Conservation (phyloP, 768 basidiomycete genomes). For the Tylopilus sp. region DNA sequence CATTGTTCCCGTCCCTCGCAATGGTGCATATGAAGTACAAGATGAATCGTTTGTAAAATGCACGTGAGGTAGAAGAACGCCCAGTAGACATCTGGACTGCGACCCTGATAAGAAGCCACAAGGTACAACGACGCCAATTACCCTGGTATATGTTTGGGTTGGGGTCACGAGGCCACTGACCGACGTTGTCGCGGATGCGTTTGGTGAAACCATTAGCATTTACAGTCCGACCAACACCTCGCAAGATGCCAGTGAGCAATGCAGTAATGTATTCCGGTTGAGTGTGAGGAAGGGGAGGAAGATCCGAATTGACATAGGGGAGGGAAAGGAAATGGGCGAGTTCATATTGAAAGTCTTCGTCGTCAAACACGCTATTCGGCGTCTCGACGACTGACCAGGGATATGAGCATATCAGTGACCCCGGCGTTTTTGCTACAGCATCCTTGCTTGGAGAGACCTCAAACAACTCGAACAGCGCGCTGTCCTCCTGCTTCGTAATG, state of each 20-base stretch:
- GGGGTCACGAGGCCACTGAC: too few relatives aligned
- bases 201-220: background rate
- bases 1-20: background rate
- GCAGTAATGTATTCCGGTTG: too few relatives aligned
- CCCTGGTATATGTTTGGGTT: background rate
- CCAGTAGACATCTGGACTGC: too few relatives aligned
- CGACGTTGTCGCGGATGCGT: too few relatives aligned
- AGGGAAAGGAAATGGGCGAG: too few relatives aligned
- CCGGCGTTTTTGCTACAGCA: too few relatives aligned
- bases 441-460: too few relatives aligned
- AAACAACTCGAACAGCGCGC: constrained; percentile 15
- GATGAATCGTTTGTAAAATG: background rate
- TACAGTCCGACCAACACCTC: too few relatives aligned
- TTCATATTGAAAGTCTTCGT: too few relatives aligned
- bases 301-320: background rate
- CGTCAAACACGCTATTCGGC: constrained; percentile 6
- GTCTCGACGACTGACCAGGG: constrained; percentile 20
- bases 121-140: background rate
- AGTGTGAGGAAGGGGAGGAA: background rate
- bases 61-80: background rate
- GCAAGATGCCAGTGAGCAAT: too few relatives aligned
- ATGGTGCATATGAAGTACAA: background rate
- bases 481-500: constrained; percentile 18
- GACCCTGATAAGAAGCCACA: too few relatives aligned
- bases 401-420: too few relatives aligned